A percentile compares a stretch with the other conserved stretches of the same genome.
phyloP scores from a whole-genome alignment of 306 rosid species.

The Luffa aegyptiaca region DNA sequence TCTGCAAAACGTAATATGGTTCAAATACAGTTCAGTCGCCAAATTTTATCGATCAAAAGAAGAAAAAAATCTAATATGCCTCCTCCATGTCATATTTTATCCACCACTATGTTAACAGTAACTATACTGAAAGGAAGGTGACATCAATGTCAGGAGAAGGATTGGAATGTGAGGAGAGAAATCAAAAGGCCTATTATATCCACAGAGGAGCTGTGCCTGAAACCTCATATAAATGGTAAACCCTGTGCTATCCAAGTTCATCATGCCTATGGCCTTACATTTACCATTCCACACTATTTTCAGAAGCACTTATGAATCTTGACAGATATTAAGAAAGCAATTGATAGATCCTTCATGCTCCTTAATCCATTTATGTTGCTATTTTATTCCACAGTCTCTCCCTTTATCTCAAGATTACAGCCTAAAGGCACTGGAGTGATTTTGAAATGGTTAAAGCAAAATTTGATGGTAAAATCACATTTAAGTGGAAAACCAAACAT shows the following conservation, averaged over 20 bases:
- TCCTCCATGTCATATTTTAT: not conserved
- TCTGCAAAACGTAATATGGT: constrained; percentile 28
- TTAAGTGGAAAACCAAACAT: too few species aligned
- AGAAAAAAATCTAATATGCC: not conserved
- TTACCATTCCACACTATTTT: not conserved
- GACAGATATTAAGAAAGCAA: not conserved
- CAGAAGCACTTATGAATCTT: not conserved
- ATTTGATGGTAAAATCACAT: too few species aligned
- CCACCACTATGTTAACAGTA: not conserved
- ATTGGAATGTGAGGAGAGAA: not conserved
- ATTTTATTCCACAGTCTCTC: not conserved
- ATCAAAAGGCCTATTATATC: not conserved
- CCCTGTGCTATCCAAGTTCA: not conserved
- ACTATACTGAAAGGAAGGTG: not conserved
- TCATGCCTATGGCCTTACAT: not conserved
- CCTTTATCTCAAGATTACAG: not conserved
- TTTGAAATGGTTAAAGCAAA: too few species aligned
- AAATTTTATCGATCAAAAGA: not conserved
- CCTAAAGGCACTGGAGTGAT: not conserved
- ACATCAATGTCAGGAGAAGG: not conserved
- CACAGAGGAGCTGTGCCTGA: not conserved
- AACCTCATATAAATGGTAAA: not conserved
- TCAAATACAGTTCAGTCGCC: not conserved
- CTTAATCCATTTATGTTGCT: not conserved
- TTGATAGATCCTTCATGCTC: not conserved